phyloP scores from a whole-genome alignment of 768 basidiomycete species.

The Mycena kentingensis region DNA sequence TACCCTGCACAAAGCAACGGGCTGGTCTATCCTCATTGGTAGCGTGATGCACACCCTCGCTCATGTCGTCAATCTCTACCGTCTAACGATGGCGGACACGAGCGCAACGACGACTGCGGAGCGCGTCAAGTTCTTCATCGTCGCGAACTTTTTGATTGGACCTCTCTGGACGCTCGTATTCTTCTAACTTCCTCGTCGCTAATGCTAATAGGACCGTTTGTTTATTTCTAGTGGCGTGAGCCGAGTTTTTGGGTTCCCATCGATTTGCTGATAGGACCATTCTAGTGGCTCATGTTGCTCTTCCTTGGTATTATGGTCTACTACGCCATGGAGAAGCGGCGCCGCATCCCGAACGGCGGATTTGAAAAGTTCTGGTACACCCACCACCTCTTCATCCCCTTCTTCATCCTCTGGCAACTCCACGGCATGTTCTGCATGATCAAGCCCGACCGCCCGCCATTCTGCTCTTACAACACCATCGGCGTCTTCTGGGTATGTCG shows the following conservation, averaged over 20 bases:
- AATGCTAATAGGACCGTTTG: too few relatives aligned
- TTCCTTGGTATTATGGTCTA: conserved; percentile 79
- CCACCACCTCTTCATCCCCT: conserved; percentile 86
- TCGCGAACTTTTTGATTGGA: conserved; percentile 81
- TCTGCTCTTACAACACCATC: conserved; percentile 80
- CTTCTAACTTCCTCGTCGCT: too few relatives aligned
- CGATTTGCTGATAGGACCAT: conserved; percentile 4
- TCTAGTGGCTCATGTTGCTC: conserved; percentile 78
- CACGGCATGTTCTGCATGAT: conserved; percentile 99
- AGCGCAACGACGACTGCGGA: conserved; percentile 55
- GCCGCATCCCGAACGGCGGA: conserved; percentile 51
- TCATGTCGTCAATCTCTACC: conserved; percentile 84
- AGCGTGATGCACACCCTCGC: conserved; percentile 76
- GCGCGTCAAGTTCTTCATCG: conserved; percentile 67
- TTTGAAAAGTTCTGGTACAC: conserved; percentile 93
- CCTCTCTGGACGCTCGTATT: conserved; percentile 81
- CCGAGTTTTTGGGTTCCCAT: too few relatives aligned
- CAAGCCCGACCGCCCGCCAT: conserved; percentile 84
- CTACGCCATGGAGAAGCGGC: conserved; percentile 82
- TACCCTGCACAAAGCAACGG: conserved; percentile 88
- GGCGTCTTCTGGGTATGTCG: conserved; percentile 92
- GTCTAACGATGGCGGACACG: conserved; percentile 59
- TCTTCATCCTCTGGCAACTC: conserved; percentile 93
- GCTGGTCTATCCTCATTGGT: conserved; percentile 85
- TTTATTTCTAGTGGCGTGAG: too few relatives aligned